Percentiles rank a stretch among this genome's conserved stretches.
Evolutionary conservation across 257 asterid genomes (phyloP).

Genomic region (Solanum lycopersicoides): DNA sequence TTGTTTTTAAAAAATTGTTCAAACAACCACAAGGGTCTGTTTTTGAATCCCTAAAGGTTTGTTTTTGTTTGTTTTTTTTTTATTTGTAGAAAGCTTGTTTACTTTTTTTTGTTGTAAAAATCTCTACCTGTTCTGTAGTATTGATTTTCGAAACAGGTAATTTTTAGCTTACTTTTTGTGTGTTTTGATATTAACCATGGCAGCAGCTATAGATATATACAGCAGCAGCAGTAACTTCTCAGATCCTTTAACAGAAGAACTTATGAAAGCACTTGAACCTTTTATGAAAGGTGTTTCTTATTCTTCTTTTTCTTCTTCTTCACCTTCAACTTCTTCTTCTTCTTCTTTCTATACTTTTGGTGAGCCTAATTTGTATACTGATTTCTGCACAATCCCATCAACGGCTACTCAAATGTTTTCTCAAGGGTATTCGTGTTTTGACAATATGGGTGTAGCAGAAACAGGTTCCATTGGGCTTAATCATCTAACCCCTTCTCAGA

Average conservation of each 20-base stretch:
- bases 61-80: constrained; percentile 12
- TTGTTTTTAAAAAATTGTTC: background rate
- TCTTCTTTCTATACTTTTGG: constrained; percentile 5
- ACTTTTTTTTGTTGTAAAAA: background rate
- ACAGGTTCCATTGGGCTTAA: constrained; percentile 38
- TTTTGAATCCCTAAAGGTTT: constrained; percentile 38
- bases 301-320: background rate
- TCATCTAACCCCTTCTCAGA: constrained; percentile 56
- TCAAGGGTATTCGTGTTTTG: constrained; percentile 22
- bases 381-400: constrained; percentile 32
- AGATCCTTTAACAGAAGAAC: constrained; percentile 75
- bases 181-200: constrained; percentile 26
- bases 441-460: constrained; percentile 30
- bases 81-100: background rate
- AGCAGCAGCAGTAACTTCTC: constrained; percentile 28
- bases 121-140: constrained; percentile 25
- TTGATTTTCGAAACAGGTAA: constrained; percentile 28
- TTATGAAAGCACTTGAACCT: constrained; percentile 86
- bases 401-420: constrained; percentile 33
- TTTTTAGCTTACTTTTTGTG: background rate
- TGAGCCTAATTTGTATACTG: constrained; percentile 29
- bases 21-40: constrained; percentile 38
- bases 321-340: background rate
- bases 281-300: constrained; percentile 55
- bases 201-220: constrained; percentile 47